Percentiles rank a stretch among this genome's conserved stretches.
These are phyloP conservation scores for Phaffia australis DNA, from an alignment of 768 basidiomycete species.

Conservation along the genomic window DNA sequence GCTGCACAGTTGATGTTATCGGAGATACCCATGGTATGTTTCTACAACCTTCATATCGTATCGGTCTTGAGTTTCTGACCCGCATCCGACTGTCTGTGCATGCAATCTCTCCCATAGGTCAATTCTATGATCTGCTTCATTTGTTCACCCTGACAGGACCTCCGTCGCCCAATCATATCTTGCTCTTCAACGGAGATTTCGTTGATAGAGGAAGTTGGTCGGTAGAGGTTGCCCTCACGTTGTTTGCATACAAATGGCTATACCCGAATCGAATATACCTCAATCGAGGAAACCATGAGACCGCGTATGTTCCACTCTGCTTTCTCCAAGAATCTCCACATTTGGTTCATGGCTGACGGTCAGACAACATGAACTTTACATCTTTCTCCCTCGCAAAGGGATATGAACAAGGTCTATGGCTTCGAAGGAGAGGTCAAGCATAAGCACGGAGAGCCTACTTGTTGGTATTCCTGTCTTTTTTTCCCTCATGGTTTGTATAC, in stretches of 20 bases:
- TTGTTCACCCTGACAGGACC: slow-evolving; percentile 73
- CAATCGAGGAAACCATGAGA: slow-evolving; percentile 82
- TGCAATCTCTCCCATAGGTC: slow-evolving; percentile 46
- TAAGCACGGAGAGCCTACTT: slow-evolving; percentile 90
- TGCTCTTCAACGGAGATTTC: slow-evolving; percentile 53
- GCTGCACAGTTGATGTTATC: slow-evolving; percentile 78
- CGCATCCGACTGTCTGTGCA: neutral
- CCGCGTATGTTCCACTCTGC: slow-evolving; percentile 26
- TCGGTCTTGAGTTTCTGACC: neutral
- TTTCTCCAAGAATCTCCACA: neutral
- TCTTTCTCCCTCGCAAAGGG: slow-evolving; percentile 39
- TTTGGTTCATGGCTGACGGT: neutral
- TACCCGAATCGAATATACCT: slow-evolving; percentile 82
- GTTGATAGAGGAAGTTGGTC: slow-evolving; percentile 71
- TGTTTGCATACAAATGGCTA: slow-evolving; percentile 95
- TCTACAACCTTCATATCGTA: slow-evolving; percentile 27
- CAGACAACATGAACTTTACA: too few species aligned
- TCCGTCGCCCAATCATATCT: slow-evolving; percentile 67
- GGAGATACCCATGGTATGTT: slow-evolving; percentile 81
- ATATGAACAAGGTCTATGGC: slow-evolving; percentile 87
- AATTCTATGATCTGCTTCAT: slow-evolving; percentile 89
- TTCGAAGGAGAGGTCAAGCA: slow-evolving; percentile 94
- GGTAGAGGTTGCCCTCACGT: slow-evolving; percentile 59
- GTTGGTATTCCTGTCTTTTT: slow-evolving; percentile 46
- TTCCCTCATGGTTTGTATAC: neutral